Conservation (phyloP, 768 basidiomycete species). For the Gymnopilus dilepis region DNA sequence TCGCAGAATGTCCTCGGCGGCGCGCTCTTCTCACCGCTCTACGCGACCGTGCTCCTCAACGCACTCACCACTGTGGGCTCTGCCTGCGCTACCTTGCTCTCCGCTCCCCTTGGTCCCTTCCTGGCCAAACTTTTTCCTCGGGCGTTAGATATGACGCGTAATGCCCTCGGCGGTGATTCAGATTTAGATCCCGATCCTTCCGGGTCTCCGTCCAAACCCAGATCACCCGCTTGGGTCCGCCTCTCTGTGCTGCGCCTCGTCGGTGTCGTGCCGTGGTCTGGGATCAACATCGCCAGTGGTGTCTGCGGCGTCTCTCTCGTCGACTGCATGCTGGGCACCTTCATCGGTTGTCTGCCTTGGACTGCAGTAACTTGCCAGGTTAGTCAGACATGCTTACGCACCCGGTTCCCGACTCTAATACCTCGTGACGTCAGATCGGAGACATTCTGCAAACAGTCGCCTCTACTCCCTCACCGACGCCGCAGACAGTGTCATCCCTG, state of each 20-base stretch:
- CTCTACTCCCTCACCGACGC: slow-evolving; percentile 67
- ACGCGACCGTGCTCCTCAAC: slow-evolving; percentile 83
- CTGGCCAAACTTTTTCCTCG: slow-evolving; percentile 82
- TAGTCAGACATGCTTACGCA: slow-evolving; percentile 32
- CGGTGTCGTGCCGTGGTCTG: slow-evolving; percentile 96
- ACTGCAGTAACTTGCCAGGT: slow-evolving; percentile 93
- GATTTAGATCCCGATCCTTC: slow-evolving; percentile 47
- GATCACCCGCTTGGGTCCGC: slow-evolving; percentile 76
- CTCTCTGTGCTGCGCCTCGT: slow-evolving; percentile 87
- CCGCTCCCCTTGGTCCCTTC: slow-evolving; percentile 84
- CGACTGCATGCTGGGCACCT: slow-evolving; percentile 81
- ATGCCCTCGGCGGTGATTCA: slow-evolving; percentile 74
- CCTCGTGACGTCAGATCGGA: slow-evolving; percentile 62
- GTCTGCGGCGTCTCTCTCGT: slow-evolving; percentile 80
- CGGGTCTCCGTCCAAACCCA: slow-evolving; percentile 33
- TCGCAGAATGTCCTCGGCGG: slow-evolving; percentile 87
- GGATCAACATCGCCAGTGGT: slow-evolving; percentile 95
- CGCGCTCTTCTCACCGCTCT: slow-evolving; percentile 81
- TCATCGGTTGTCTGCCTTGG: slow-evolving; percentile 88
- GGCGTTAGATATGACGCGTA: slow-evolving; percentile 84
- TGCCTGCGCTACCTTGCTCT: slow-evolving; percentile 77
- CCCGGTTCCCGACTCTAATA: slow-evolving; percentile 19
- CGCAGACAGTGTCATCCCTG: slow-evolving; percentile 85
- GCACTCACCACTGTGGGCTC: slow-evolving; percentile 89
- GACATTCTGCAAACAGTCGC: slow-evolving; percentile 88